A percentile compares a stretch with the other conserved stretches of the same genome.
phyloP scores from a whole-genome alignment of 768 basidiomycete genomes.

The Dictyophora rubrovolvata region DNA sequence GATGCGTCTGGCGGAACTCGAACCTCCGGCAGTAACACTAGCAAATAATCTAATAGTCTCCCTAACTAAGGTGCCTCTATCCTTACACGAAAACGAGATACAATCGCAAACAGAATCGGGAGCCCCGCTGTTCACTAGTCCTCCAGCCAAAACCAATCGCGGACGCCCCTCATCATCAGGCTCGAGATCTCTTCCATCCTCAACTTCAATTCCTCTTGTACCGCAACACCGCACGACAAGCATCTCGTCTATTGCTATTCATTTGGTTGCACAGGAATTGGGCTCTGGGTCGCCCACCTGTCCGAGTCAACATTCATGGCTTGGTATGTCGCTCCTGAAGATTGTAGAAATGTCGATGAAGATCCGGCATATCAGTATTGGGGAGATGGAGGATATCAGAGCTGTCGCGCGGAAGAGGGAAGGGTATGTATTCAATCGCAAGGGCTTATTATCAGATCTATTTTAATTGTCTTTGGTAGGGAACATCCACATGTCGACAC shows the following conservation, averaged over 20 bases:
- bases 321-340: not conserved
- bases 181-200: not conserved
- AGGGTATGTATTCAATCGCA: not conserved
- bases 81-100: not conserved
- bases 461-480: not conserved
- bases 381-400: not conserved
- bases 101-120: not conserved
- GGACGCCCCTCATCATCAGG: not conserved
- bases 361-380: not conserved
- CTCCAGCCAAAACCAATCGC: not conserved
- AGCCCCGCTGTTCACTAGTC: not conserved
- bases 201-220: not conserved
- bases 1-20: not conserved
- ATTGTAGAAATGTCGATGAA: conserved; percentile 2
- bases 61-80: not conserved
- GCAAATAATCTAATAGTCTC: not conserved
- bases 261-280: not conserved
- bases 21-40: not conserved
- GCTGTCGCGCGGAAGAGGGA: not conserved
- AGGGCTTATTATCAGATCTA: not conserved
- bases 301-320: not conserved
- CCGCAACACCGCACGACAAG: not conserved
- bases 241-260: conserved; percentile 1
- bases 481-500: not conserved
- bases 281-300: not conserved